phyloP scores from a whole-genome alignment of 169 alveolate species.

The Neospora caninum region DNA sequence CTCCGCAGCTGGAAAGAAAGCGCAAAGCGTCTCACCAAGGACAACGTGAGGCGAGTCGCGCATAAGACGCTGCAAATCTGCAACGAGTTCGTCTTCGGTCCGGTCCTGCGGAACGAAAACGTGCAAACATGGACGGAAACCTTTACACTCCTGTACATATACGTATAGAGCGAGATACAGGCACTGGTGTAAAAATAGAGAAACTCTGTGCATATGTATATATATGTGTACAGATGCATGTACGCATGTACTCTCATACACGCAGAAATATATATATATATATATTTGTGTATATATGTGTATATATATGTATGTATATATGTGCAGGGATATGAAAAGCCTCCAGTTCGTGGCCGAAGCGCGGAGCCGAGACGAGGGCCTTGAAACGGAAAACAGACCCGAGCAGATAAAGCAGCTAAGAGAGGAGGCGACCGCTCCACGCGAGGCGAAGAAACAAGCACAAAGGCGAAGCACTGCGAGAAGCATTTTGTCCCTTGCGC shows the following conservation, averaged over 20 bases:
- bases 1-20: too few species aligned
- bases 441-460: too few species aligned
- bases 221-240: neutral
- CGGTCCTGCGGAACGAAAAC: neutral
- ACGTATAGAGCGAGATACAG: neutral
- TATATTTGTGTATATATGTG: neutral
- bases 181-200: too few species aligned
- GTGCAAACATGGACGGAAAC: neutral
- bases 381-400: too few species aligned
- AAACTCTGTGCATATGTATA: too few species aligned
- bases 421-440: too few species aligned
- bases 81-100: slow-evolving; percentile 8
- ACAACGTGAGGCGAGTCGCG: neutral
- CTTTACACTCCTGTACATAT: neutral
- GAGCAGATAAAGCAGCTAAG: too few species aligned
- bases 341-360: too few species aligned
- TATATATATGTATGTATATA: neutral
- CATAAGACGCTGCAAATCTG: neutral
- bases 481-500: too few species aligned
- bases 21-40: neutral
- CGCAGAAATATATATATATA: neutral
- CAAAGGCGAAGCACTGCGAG: too few species aligned
- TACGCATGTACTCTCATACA: neutral
- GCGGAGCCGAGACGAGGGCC: too few species aligned
- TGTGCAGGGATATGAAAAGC: neutral